phyloP scores from a whole-genome alignment of 2,329 filamentous ascomycete species.

The Alternaria atra region DNA sequence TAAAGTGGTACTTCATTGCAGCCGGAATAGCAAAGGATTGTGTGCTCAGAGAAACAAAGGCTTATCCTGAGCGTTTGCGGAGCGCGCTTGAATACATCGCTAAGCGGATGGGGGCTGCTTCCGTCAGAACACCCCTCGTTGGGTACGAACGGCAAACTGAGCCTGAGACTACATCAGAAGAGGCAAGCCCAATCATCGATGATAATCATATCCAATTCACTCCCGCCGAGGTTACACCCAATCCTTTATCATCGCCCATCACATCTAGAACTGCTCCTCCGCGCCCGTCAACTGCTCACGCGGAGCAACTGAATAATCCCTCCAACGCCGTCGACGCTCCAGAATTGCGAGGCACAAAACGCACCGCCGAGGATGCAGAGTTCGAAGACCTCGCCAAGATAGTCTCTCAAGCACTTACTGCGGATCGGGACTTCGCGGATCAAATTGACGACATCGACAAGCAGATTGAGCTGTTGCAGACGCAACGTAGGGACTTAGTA shows the following conservation, averaged over 20 bases:
- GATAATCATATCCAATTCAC: background rate
- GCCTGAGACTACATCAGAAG: background rate
- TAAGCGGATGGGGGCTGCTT: conserved; percentile 4
- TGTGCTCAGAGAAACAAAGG: conserved; percentile 11
- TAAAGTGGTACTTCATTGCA: conserved; percentile 25
- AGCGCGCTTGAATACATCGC: conserved; percentile 8
- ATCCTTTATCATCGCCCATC: background rate
- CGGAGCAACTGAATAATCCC: background rate
- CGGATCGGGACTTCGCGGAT: background rate
- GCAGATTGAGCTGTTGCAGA: conserved; percentile 1
- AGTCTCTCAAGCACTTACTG: background rate
- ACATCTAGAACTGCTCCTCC: background rate
- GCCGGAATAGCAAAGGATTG: conserved; percentile 13
- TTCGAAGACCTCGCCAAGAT: conserved; percentile 7
- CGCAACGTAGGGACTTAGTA: background rate
- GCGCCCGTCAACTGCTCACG: background rate
- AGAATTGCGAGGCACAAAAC: conserved; percentile 1
- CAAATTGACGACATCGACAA: conserved; percentile 4
- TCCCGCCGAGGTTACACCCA: background rate
- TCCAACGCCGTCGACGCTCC: background rate
- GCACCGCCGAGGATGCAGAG: conserved; percentile 12
- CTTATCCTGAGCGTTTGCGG: conserved; percentile 9
- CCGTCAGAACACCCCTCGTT: conserved; percentile 1
- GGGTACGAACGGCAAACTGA: conserved; percentile 1
- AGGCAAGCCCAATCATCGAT: background rate